Conservation (phyloP, 805 yeast genomes). For the Novakomyces olei region DNA sequence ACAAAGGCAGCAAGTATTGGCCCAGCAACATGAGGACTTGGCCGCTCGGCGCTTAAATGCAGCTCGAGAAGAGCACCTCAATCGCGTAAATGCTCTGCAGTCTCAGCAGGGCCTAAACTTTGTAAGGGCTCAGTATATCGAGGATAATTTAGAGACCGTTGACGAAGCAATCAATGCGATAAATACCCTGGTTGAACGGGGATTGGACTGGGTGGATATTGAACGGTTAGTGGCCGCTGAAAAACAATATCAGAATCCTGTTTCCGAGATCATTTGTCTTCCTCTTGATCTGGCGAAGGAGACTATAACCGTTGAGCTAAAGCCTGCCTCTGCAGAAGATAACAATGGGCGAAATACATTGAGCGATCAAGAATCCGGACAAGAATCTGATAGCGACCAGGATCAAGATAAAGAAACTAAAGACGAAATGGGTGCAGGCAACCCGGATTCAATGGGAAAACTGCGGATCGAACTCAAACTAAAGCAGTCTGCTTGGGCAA, state of each 20-base stretch:
- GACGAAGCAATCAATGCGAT: constrained; percentile 52
- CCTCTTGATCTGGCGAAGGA: neutral
- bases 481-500: constrained; percentile 59
- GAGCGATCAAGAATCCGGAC: neutral
- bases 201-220: constrained; percentile 85
- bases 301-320: neutral
- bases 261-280: constrained; percentile 31
- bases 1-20: constrained; percentile 46
- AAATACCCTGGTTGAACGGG: constrained; percentile 45
- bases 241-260: constrained; percentile 36
- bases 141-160: constrained; percentile 43
- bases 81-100: constrained; percentile 42
- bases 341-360: constrained; percentile 12
- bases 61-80: constrained; percentile 51
- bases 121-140: constrained; percentile 51
- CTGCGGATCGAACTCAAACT: constrained; percentile 39
- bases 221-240: constrained; percentile 53
- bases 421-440: constrained; percentile 1
- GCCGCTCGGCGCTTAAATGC: constrained; percentile 54
- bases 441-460: neutral
- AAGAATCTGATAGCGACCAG: constrained; percentile 5
- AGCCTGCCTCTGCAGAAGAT: constrained; percentile 20
- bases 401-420: constrained; percentile 11
- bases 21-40: constrained; percentile 53
- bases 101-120: constrained; percentile 41